phyloP scores from a whole-genome alignment of 306 rosid genomes.

The Vigna radiata region DNA sequence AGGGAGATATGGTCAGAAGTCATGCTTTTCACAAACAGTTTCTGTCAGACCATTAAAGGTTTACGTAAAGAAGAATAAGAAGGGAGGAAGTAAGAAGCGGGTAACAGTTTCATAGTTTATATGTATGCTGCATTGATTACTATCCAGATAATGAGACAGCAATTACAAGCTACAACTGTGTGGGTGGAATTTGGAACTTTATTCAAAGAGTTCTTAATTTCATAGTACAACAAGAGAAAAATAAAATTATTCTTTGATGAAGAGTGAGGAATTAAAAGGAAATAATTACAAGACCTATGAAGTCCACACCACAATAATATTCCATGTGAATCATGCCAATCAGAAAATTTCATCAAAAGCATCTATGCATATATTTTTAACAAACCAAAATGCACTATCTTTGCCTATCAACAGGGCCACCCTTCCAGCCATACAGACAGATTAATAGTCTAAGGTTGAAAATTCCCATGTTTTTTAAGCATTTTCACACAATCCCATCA shows the following conservation, averaged over 20 bases:
- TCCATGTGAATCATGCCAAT: background rate
- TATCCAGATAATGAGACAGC: background rate
- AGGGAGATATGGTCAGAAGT: background rate
- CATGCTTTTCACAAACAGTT: conserved; percentile 5
- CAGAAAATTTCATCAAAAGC: too few relatives aligned
- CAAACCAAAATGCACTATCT: background rate
- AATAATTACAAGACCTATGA: background rate
- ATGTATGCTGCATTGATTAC: background rate
- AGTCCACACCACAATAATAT: background rate
- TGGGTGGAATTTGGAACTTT: background rate
- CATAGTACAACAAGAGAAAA: too few relatives aligned
- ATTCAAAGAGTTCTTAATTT: background rate
- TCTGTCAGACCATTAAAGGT: too few relatives aligned
- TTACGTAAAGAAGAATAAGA: too few relatives aligned
- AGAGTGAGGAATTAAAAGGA: background rate
- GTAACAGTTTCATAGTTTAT: background rate
- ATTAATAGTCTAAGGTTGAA: background rate
- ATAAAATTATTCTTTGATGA: background rate
- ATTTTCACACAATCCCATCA: background rate
- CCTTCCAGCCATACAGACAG: background rate
- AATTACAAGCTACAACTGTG: too few relatives aligned
- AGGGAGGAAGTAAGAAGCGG: too few relatives aligned
- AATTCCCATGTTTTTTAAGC: background rate
- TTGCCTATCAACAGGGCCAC: background rate
- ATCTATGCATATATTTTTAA: too few relatives aligned